Base-by-base conservation (phyloP, 176 grass and related monocot species). In the Lolium perenne region DNA sequence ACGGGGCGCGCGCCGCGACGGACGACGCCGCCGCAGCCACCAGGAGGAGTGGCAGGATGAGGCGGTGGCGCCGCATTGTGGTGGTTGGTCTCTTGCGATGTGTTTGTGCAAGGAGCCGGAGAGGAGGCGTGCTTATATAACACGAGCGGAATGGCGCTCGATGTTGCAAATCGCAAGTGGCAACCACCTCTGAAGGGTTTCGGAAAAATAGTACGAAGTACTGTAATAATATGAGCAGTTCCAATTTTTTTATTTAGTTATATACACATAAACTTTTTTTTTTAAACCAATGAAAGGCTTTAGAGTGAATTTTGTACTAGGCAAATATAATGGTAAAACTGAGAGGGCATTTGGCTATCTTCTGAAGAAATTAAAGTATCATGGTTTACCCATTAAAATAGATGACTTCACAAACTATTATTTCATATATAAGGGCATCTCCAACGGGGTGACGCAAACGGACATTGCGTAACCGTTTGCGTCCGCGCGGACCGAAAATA, bases 41-140 rank as follows among this genome's bases (percentile, higher is more conserved):
- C 32, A 35, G 32, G 20, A 63, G 14, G 15, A 84, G 35, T 8
- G 53, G 29, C 26, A 72, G 15, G 47, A 83, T 16, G 76, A 80
- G 58, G 74, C 81, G 26, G 86, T 12, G 77, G 69, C 50, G 81
- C 20, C 85, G 68, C 89, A 91, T 87, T 67, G 73, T 47, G 22
- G 32, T 74, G 71, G 71, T 74, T 48, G 22, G 41, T 43, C 41
- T 43, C 41, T 43, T 43, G 41, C 41, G 41, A 43, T 43, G 41
- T 43, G 16, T 80, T 64, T 80, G 40, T 80, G 56, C 22, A 35
- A 59, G 29, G 46, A 8, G 57, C 32, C 32, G 32, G 32, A 35
- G 32, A 35, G 1, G 32, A 35, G 32, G 32, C 29, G 29, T 29
- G 29, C 29, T 86, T 86, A 90, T 87, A 83, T 90, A 89, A 21